Evolutionary conservation across 352 stramenopile species (phyloP).

Genomic region (Phytophthora syringae): DNA sequence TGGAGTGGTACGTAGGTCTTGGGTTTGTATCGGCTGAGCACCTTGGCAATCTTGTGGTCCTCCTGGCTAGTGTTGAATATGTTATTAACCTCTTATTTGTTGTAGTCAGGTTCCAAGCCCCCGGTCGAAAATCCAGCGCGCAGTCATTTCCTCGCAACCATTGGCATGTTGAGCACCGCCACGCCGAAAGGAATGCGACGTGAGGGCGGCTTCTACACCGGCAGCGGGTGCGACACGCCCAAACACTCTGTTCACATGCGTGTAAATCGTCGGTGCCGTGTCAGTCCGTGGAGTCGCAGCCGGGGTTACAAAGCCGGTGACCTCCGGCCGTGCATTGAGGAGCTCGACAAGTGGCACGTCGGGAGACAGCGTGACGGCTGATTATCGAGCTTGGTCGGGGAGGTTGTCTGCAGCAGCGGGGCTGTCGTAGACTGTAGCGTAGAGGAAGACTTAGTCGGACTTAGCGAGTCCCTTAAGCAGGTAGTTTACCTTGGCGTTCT

Average conservation of each 20-base stretch:
- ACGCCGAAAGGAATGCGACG: background rate
- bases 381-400: background rate
- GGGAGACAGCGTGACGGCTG: background rate
- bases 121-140: background rate
- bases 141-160: background rate
- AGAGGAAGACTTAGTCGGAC: no score
- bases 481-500: no score
- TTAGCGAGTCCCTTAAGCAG: no score
- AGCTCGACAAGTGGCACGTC: background rate
- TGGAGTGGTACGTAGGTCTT: background rate
- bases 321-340: background rate
- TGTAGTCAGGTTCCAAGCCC: conserved; percentile 1
- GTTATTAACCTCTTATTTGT: conserved; percentile 6
- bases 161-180: background rate
- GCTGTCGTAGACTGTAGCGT: no score
- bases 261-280: background rate
- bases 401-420: no score
- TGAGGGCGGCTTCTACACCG: background rate
- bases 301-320: background rate
- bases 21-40: conserved; percentile 20
- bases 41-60: conserved; percentile 11
- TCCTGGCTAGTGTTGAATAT: conserved; percentile 5
- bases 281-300: background rate
- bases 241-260: conserved; percentile 1
- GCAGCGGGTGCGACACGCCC: background rate